phyloP scores from a whole-genome alignment of 257 asterid species.

The Solanum rostratum region DNA sequence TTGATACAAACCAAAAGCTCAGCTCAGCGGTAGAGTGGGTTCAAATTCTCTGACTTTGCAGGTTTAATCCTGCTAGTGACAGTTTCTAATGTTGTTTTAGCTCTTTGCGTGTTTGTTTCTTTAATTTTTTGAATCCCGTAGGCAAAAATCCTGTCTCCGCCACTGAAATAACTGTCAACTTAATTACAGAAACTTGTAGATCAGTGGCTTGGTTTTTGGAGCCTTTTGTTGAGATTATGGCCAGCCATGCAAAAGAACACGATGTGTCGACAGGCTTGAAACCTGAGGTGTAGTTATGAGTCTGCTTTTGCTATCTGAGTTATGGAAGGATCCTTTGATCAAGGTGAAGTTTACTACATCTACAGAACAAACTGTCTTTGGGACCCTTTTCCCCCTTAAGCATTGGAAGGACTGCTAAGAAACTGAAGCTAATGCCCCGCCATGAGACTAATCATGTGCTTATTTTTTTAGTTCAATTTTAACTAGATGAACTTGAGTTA shows the following conservation, averaged over 20 bases:
- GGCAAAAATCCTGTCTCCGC: not conserved
- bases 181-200: not conserved
- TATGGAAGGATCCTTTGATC: not conserved
- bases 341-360: not conserved
- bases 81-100: not conserved
- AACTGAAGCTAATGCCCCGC: not conserved
- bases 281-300: not conserved
- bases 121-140: not conserved
- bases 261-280: not conserved
- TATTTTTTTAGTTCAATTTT: not conserved
- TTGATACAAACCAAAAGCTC: not conserved
- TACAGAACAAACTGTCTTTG: not conserved
- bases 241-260: not conserved
- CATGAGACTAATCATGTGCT: not conserved
- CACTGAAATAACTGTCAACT: not conserved
- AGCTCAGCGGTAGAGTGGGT: not conserved
- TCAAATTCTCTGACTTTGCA: not conserved
- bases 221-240: not conserved
- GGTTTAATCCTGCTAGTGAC: not conserved
- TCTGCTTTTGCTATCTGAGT: not conserved
- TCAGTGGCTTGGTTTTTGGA: not conserved
- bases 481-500: constrained; percentile 22
- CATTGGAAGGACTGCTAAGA: not conserved
- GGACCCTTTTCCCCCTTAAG: not conserved
- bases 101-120: not conserved